These are phyloP conservation scores for Cryptosporidium ubiquitum DNA, from an alignment of 169 alveolate genomes.

Conservation along the genomic window DNA sequence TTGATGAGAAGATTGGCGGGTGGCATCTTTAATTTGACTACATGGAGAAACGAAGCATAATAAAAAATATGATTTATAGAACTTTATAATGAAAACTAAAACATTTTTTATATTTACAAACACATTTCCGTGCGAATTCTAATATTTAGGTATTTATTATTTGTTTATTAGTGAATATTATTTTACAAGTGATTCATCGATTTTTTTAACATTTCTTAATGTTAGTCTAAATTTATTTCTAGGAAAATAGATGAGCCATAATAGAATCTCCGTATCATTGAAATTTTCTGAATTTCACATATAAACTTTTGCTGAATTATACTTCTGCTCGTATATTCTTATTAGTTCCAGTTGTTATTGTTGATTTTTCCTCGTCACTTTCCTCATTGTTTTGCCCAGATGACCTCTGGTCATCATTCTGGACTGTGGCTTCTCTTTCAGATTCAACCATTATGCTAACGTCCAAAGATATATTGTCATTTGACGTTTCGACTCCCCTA, in stretches of 20 bases:
- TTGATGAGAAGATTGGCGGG: slow-evolving; percentile 4
- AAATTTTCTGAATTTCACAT: background rate
- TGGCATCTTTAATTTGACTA: slow-evolving; percentile 7
- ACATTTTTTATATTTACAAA: background rate
- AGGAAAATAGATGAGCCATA: background rate
- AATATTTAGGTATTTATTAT: background rate
- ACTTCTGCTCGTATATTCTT: background rate
- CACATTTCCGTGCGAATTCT: background rate
- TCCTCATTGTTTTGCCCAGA: background rate
- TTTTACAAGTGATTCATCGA: background rate
- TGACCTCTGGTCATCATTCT: background rate
- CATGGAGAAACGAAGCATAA: background rate
- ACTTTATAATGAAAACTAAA: background rate
- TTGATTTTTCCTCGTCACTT: slow-evolving; percentile 12
- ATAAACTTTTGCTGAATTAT: background rate
- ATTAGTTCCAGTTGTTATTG: background rate
- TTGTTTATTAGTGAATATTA: background rate
- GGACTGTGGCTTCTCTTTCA: slow-evolving; percentile 2
- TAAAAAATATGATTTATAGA: background rate
- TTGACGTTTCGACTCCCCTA: background rate
- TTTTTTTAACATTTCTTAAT: background rate
- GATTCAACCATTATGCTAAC: slow-evolving; percentile 59
- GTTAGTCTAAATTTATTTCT: background rate
- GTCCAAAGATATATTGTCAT: slow-evolving; percentile 32
- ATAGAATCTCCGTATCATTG: background rate